Base-by-base conservation (phyloP, 306 rosid species). In the Cyclanthera cordifolia region DNA sequence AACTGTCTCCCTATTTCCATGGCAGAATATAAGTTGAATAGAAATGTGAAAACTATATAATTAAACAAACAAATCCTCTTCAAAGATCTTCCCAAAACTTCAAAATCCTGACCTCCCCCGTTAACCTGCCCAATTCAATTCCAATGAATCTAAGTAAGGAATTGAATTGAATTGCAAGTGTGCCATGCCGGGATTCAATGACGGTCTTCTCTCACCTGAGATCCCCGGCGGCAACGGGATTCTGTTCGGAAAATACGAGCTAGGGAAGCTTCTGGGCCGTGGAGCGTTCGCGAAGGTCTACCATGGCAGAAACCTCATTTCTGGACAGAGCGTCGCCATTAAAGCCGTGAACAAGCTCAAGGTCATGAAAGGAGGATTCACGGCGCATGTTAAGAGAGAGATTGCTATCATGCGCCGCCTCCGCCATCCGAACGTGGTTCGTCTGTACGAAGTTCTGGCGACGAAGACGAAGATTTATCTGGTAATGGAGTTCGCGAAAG, bases 221-320 rank as follows among this genome's bases (percentile, higher is more conserved):
- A 0, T 0, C 8, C 8, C 5, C 41, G 7, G 8, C 41, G 41
- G 41, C 20, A 70, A 50, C 28, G 2, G 15, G 2, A 67, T 37
- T 11, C 45, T 84, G 57, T 84, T 83, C 72, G 88, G 88, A 0
- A 81, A 81, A 27, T 93, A 93, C 81, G 78, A 84, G 54, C 21
- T 89, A 1, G 76, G 79, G 1, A 75, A 54, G 63, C 71, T 93
- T 2, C 67, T 93, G 0, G 98, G 98, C 0, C 51, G 76, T 3
- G 98, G 98, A 2, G 93, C 95, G 0, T 87, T 80, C 41, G 96
- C 88, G 0, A 93, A 87, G 77, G 98, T 93, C 6, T 93, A 86
- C 75, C 90, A 85, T 58, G 98, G 88, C 8, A 74, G 82, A 15
- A 63, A 80, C 37, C 23, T 87, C 14, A 3, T 4, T 1, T 79